These are phyloP conservation scores for Suillus occidentalis DNA, from an alignment of 768 basidiomycete species.

Conservation along the genomic window DNA sequence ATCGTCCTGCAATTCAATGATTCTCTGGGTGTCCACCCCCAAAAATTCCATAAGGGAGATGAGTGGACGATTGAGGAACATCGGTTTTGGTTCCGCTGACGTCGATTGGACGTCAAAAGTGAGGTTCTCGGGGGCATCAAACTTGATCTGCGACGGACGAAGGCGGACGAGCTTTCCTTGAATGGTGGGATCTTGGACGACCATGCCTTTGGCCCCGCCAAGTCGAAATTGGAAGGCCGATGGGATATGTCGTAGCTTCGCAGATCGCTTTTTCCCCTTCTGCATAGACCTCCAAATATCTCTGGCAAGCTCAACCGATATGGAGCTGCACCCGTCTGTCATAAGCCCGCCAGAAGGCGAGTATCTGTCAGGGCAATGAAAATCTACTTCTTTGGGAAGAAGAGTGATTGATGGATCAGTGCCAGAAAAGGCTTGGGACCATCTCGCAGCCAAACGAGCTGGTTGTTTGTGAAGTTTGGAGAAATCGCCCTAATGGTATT, in stretches of 20 bases:
- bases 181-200: constrained; percentile 42
- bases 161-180: constrained; percentile 36
- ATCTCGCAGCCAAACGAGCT: constrained; percentile 49
- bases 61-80: constrained; percentile 48
- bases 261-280: constrained; percentile 20
- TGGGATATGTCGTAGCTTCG: constrained; percentile 24
- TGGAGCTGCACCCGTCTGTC: constrained; percentile 54
- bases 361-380: constrained; percentile 23
- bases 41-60: constrained; percentile 50
- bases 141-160: constrained; percentile 65
- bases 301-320: constrained; percentile 38
- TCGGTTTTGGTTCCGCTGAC: constrained; percentile 41
- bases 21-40: constrained; percentile 33
- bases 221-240: constrained; percentile 47
- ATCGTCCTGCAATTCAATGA: constrained; percentile 38
- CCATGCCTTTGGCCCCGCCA: constrained; percentile 49
- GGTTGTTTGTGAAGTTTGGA: constrained; percentile 37
- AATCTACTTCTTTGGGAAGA: constrained; percentile 34
- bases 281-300: constrained; percentile 38
- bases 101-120: constrained; percentile 50
- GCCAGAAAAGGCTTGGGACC: constrained; percentile 54
- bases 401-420: constrained; percentile 48
- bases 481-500: constrained; percentile 47
- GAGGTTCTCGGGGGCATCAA: constrained; percentile 45
- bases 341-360: constrained; percentile 35